A percentile compares a stretch with the other conserved stretches of the same genome.
These are phyloP conservation scores for Amanita fuliginea DNA, from an alignment of 768 basidiomycete genomes.

Conservation along the genomic window DNA sequence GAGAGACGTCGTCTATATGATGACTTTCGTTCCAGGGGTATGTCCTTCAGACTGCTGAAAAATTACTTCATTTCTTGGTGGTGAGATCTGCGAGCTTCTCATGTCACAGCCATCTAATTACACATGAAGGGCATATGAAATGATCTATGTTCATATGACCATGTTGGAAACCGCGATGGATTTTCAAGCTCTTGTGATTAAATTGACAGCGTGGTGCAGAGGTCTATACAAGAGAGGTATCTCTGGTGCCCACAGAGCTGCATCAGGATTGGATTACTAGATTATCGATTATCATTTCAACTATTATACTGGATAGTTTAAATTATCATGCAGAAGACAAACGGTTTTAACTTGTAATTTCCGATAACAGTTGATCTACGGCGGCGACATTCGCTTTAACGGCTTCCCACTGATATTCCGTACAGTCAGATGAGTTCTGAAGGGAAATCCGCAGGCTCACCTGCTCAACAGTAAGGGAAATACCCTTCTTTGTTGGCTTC, in stretches of 20 bases:
- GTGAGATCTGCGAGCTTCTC: conserved; percentile 28
- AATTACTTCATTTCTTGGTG: conserved; percentile 59
- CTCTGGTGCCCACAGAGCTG: conserved; percentile 57
- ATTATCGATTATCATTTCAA: not conserved
- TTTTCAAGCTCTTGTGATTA: conserved; percentile 41
- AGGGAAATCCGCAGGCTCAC: conserved; percentile 20
- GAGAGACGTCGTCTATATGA: conserved; percentile 38
- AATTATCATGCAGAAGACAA: no score
- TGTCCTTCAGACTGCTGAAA: conserved; percentile 33
- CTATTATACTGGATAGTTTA: no score
- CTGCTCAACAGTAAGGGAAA: conserved; percentile 56
- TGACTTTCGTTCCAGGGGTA: conserved; percentile 36
- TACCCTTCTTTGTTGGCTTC: conserved; percentile 78
- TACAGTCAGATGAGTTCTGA: not conserved
- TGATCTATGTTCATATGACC: conserved; percentile 35
- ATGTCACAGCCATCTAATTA: conserved; percentile 1
- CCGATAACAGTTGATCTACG: conserved; percentile 44
- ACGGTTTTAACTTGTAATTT: conserved; percentile 20
- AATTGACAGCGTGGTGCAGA: conserved; percentile 49
- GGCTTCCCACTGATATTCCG: conserved; percentile 37
- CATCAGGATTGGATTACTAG: conserved; percentile 46
- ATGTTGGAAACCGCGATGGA: conserved; percentile 58
- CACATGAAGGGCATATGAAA: conserved; percentile 45
- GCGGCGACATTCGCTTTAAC: conserved; percentile 30
- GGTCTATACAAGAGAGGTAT: conserved; percentile 52